Base-by-base conservation (phyloP, 148 eudicot genomes). In the Vaccinium vitisidaea region DNA sequence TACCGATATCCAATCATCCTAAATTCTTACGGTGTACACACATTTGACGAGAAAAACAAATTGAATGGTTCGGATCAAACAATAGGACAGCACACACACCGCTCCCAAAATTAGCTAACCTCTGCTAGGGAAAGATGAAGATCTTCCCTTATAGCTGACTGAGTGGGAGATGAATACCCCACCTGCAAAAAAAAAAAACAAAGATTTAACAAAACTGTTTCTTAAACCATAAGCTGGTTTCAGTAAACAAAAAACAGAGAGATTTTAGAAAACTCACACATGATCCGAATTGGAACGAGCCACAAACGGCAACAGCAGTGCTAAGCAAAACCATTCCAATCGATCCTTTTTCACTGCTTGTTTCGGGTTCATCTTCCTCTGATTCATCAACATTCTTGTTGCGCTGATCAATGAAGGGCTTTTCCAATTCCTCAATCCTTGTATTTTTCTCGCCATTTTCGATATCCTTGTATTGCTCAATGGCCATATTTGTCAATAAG, bases 121-220 rank as follows among this genome's bases (percentile, higher is more conserved):
- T 95, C 84, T 23, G 92, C 90, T 49, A 93, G 53, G 7, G 96
- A 84, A 46, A 95, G 88, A 88, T 86, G 77, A 65, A 95, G 92
- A 83, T 95, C 96, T 61, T 89, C 83, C 54, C 93, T 92, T 65
- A 95, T 95, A 43, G 90, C 96, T 79, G 95, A 91, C 82, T 95
- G 98, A 76, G 93, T 85, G 27, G 98, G 96, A 70, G 98, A 90
- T 70, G 98, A 93, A 83, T 90, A 95, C 14, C 98, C 96, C 88
- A 93, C 96, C 98, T 95, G 88, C 93, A 90, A 86, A 87, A 89
- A 86, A 87, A 89, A 39, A 43, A 43, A 43, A 43, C 6, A 43
- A 3, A 43, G 46, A 43, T 9, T 2, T 25, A 14, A 11, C 4
- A 56, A 8, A 21, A 61, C 69, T 21, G 11, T 65, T 10, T n/a